Evolutionary conservation across 2,329 filamentous ascomycete species (phyloP), one percentile per base, ranked within the genome.

Genomic region (Laburnicola sp.): DNA sequence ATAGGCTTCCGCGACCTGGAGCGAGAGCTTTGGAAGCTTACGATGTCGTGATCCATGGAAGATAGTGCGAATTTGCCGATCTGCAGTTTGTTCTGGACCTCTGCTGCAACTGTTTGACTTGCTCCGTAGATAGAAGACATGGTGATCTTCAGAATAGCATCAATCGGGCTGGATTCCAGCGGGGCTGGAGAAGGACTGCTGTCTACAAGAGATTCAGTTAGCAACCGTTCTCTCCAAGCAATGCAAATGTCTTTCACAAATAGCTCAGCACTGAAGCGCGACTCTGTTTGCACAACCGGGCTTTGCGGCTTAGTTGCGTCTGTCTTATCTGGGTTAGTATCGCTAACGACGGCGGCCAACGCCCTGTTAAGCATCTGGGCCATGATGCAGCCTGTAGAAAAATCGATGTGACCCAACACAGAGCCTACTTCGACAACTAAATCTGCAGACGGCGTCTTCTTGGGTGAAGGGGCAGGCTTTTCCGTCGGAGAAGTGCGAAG

Each of bases 1-100:
- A 56, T 46, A 31, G 63, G 63, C 35, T 59, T 66, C 36, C 54
- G 65, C 6, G 67, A 69, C 38, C 49, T 66, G 10, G 64, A 48
- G 45, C 57, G 63, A 10, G 58, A 43, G 25, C 27, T 54, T 45
- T 80, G 74, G 57, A 84, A 84, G 2, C 76, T 78, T 25, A 84
- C 65, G 6, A 84, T 73, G 30, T 78, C 70, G 25, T 80, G 74
- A 16, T 77, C 75, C 4, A 76, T 70, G 53, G 78, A 78, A 2
- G 77, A 76, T 36, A 83, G 67, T 0, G 65, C 60, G 46, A 82
- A 76, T 43, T 75, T 78, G 2, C 73, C 70, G 23, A 76, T 62
- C 6, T 60, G 57, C 5, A 72, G 31, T 48, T 69, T 71, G 3
- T 61, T 50, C 26, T 56, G 59, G 8, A 45, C 43, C 7, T 60